Evolutionary conservation across 352 stramenopile genomes (phyloP).

Genomic region (Peronospora farinosa): DNA sequence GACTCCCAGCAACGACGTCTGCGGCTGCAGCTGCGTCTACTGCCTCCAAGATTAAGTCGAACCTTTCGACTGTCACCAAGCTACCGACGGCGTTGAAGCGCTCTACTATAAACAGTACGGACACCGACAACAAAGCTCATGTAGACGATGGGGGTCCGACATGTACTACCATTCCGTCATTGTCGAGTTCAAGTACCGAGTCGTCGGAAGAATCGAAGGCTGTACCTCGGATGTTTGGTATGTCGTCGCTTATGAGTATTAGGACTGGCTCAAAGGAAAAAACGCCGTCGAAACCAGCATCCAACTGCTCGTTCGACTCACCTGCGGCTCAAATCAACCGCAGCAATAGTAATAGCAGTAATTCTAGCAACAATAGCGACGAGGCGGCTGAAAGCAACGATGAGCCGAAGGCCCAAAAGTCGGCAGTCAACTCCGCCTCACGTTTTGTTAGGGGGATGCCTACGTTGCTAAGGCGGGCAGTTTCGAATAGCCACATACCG

Average conservation of each 20-base stretch:
- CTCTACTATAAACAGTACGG: slow-evolving; percentile 5
- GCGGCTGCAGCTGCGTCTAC: slow-evolving; percentile 28
- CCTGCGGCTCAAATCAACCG: slow-evolving; percentile 11
- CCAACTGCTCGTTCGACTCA: slow-evolving; percentile 7
- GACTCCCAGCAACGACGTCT: slow-evolving; percentile 34
- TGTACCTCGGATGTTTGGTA: slow-evolving; percentile 16
- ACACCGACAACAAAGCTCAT: slow-evolving; percentile 7
- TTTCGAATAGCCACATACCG: slow-evolving; percentile 25
- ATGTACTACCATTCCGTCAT: slow-evolving; percentile 6
- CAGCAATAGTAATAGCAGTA: slow-evolving; percentile 2
- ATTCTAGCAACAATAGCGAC: slow-evolving; percentile 5
- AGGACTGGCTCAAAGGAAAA: slow-evolving; percentile 24
- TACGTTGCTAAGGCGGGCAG: slow-evolving; percentile 41
- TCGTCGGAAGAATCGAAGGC: slow-evolving; percentile 17
- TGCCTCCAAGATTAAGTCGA: slow-evolving; percentile 29
- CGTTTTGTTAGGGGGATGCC: slow-evolving; percentile 62
- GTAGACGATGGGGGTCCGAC: slow-evolving; percentile 1
- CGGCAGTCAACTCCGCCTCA: slow-evolving; percentile 32
- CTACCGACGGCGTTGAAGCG: slow-evolving; percentile 28
- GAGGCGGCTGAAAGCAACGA: slow-evolving; percentile 5
- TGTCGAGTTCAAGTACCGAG: slow-evolving; percentile 21
- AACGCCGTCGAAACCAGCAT: slow-evolving; percentile 8
- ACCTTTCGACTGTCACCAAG: slow-evolving; percentile 31
- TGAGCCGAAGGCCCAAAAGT: slow-evolving; percentile 11
- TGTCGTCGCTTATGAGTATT: slow-evolving; percentile 30